Evolutionary conservation across 176 grass and related monocot genomes (phyloP), one percentile per base, ranked within the genome.

Genomic region (Raddia distichophylla): DNA sequence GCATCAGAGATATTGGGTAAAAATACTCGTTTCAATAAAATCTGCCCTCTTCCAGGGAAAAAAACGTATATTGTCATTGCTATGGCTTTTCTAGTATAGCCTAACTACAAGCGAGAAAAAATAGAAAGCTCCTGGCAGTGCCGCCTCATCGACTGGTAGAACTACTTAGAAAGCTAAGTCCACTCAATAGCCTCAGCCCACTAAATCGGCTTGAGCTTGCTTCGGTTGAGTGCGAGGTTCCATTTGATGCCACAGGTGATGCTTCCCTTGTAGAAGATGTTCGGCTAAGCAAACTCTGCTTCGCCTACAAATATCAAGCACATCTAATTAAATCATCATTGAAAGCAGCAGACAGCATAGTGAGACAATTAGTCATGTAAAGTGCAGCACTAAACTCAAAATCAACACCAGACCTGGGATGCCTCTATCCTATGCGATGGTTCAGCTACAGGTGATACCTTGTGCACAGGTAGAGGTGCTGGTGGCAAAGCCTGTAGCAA

Each of bases 341-440:
- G 51, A 64, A 47, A 15, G 6, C 32, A 9, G 50, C 8, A 22
- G 69, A 22, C 1, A 71, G 52, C 69, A 52, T 6, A 32, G 49
- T 32, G 4, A 12, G 12, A 61, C 68, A 46, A 2, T 46, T 46
- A 69, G 20, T 27, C 50, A 75, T 57, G 12, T 58, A 45, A 22
- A 60, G 37, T 45, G 17, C 9, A 1, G 59, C 35, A 1, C 12
- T 35, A 75, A 75, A 54, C 69, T 64, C 10, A 17, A 75, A 75
- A 83, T 5, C 19, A 83, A 75, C 37, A 67, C 7, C 34, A 56
- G 20, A 83, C 81, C 73, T 76, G 45, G n/a, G 61, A n/a, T 43
- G 10, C 40, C 20, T 76, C 61, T 76, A 62, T 22, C 72, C 72
- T 48, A 18, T 12, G 62, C 10, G 35, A 67, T 66, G 48, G 32